Evolutionary conservation across 257 asterid species (phyloP), one percentile per base, ranked within the genome.

Genomic region (Ligustrum vulgare): DNA sequence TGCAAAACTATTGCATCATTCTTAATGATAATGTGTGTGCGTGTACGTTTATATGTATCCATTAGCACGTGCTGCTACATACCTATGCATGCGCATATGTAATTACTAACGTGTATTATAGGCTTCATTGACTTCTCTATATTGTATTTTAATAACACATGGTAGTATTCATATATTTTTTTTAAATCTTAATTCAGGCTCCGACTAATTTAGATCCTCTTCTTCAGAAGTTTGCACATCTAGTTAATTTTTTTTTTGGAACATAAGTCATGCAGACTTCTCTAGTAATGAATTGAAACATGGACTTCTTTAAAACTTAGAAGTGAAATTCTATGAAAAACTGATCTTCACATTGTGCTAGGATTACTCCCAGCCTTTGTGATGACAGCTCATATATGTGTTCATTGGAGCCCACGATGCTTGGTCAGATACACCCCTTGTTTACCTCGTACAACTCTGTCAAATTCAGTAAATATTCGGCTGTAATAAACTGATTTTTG

Each of bases 401-500:
- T n/a, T n/a, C 45, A 39, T 10, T n/a, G 13, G 13, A 13, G 10
- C 45, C 0, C 45, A 39, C 13, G 9, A 39, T 39, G 45, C 45
- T 8, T 1, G 2, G 13, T 39, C 13, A 39, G 13, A 39, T 39
- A 8, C 12, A 39, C 3, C 45, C 45, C 11, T 49, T 2, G 6
- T 49, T 15, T 6, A 49, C 60, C 60, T 20, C 20, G 22, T 6
- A 9, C 31, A 1, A 34, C 37, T 39, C 4, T 22, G 32, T 8
- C 28, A 56, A 20, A 22, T 20, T 20, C 31, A 56, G 1, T 20
- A n/a, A 20, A 22, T 20, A 6, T 20, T 39, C 12, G 4, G 20
- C 8, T 56, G n/a, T 58, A 49, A 41, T 35, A 43, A 41, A 63
- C 70, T 18, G 45, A 71, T 75, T 79, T 66, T 74, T 54, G 20